These are phyloP conservation scores for Stagonosporopsis chrysanthemi DNA, from an alignment of 2,329 filamentous ascomycete genomes.

Conservation along the genomic window DNA sequence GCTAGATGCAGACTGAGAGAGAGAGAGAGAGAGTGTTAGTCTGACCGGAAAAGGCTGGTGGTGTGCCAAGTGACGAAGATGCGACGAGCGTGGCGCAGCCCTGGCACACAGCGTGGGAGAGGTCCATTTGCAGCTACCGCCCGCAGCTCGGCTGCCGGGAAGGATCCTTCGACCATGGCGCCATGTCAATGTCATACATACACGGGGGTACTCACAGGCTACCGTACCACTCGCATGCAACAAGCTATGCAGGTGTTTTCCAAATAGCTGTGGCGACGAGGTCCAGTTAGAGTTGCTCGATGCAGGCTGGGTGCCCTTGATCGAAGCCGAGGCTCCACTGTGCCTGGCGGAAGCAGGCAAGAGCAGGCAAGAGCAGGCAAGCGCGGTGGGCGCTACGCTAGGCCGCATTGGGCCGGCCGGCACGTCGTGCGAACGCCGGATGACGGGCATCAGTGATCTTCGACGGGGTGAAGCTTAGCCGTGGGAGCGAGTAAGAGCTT, in stretches of 20 bases:
- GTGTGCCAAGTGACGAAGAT: slow-evolving; percentile 18
- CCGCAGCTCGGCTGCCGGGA: slow-evolving; percentile 1
- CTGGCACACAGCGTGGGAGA: slow-evolving; percentile 9
- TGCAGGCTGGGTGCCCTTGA: slow-evolving; percentile 5
- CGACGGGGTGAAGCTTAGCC: slow-evolving; percentile 2
- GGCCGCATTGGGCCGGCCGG: neutral
- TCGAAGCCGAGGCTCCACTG: slow-evolving; percentile 17
- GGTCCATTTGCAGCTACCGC: neutral
- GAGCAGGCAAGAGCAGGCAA: too few relatives aligned
- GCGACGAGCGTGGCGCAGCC: slow-evolving; percentile 32
- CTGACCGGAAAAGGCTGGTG: slow-evolving; percentile 11
- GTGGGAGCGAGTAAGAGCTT: neutral
- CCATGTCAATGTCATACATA: neutral
- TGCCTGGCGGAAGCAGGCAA: slow-evolving; percentile 6
- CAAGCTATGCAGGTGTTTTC: neutral
- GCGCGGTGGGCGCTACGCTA: neutral
- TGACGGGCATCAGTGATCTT: slow-evolving; percentile 1
- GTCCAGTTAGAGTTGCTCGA: slow-evolving; percentile 17
- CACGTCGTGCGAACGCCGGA: slow-evolving; percentile 17
- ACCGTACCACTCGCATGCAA: too few relatives aligned
- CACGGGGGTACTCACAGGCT: neutral
- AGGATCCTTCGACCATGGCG: neutral
- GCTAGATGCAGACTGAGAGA: slow-evolving; percentile 13
- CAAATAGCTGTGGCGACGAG: slow-evolving; percentile 2
- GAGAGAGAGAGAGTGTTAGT: slow-evolving; percentile 15